Evolutionary conservation across 306 rosid genomes (phyloP).

Genomic region (Cicer judaicum): DNA sequence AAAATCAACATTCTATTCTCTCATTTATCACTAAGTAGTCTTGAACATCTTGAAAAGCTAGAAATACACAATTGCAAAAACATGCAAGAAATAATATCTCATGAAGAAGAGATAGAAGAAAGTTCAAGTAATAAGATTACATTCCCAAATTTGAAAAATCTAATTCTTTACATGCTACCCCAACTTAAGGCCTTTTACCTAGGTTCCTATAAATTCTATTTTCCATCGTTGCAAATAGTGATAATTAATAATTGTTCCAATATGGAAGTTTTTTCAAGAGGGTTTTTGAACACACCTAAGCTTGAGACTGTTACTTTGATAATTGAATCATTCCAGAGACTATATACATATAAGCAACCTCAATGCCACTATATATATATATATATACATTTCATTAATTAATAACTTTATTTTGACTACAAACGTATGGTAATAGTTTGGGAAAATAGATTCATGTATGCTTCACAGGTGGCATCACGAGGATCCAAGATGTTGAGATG

Average conservation of each 20-base stretch:
- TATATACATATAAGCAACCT: neutral
- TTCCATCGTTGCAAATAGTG: slow-evolving; percentile 8
- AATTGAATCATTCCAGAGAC: too few relatives aligned
- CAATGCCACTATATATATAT: neutral
- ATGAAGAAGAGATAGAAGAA: neutral
- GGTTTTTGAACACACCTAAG: neutral
- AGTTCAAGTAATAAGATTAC: neutral
- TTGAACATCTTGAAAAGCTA: neutral
- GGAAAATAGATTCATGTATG: neutral
- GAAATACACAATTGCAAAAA: neutral
- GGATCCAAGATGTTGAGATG: neutral
- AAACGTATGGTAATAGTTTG: neutral
- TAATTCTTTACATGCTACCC: neutral
- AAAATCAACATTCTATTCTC: neutral
- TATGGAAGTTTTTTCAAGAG: neutral
- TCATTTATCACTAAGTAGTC: neutral
- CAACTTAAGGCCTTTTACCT: neutral
- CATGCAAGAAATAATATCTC: slow-evolving; percentile 13
- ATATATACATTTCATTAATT: too few relatives aligned
- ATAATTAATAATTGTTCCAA: neutral
- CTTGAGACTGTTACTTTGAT: neutral
- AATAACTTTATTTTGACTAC: neutral
- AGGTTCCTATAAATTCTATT: neutral
- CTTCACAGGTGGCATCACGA: neutral
- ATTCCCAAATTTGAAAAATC: neutral